A percentile compares a stretch with the other conserved stretches of the same genome.
Evolutionary conservation across 768 basidiomycete species (phyloP).

Genomic region (Mycena haematopus): DNA sequence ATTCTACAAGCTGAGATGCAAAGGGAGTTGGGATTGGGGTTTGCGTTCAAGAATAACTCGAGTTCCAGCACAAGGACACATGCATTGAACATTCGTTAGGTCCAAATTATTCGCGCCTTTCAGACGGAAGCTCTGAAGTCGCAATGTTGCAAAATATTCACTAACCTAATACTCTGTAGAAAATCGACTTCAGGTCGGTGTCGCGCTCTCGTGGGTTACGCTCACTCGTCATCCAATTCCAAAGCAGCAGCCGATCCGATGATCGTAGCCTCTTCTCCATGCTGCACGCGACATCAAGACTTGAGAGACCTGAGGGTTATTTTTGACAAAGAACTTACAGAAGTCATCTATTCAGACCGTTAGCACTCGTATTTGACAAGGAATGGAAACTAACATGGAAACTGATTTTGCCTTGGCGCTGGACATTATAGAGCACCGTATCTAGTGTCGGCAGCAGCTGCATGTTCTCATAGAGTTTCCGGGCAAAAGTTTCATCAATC

Average conservation of each 20-base stretch:
- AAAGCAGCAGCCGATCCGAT: slow-evolving; percentile 90
- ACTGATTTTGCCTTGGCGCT: slow-evolving; percentile 92
- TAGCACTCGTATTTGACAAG: slow-evolving; percentile 1
- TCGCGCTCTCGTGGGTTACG: neutral
- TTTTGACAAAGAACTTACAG: slow-evolving; percentile 54
- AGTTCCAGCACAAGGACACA: no score
- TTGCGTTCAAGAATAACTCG: no score
- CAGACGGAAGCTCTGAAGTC: no score
- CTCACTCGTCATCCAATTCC: slow-evolving; percentile 81
- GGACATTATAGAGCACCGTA: slow-evolving; percentile 88
- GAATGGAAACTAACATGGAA: slow-evolving; percentile 70
- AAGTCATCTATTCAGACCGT: slow-evolving; percentile 67
- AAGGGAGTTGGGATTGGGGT: no score
- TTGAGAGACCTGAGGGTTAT: slow-evolving; percentile 5
- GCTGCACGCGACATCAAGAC: slow-evolving; percentile 44
- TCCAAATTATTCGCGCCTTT: no score
- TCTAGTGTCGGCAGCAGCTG: slow-evolving; percentile 82
- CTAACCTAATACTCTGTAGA: slow-evolving; percentile 81
- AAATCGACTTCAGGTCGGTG: neutral
- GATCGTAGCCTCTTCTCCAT: slow-evolving; percentile 92
- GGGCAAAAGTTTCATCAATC: slow-evolving; percentile 75
- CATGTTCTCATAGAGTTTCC: slow-evolving; percentile 81
- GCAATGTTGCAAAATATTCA: no score
- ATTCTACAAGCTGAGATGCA: no score
- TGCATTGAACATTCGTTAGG: no score